phyloP scores from a whole-genome alignment of 1,139 yeast species.

The Candida gigantensis region DNA sequence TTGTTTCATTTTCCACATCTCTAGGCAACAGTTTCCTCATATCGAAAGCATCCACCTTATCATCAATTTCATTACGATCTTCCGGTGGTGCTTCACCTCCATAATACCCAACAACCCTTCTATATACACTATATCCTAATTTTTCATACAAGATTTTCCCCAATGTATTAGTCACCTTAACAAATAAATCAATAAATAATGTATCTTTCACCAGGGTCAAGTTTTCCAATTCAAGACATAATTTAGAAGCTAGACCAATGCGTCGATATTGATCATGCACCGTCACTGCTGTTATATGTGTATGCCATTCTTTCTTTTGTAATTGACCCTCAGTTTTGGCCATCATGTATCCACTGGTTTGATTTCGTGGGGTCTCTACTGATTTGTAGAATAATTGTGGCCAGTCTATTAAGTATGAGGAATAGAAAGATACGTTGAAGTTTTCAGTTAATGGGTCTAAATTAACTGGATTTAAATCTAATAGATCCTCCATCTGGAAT shows the following conservation, averaged over 20 bases:
- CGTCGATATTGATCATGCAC: slow-evolving; percentile 81
- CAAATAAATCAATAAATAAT: slow-evolving; percentile 86
- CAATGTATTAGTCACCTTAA: slow-evolving; percentile 75
- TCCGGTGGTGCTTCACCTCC: slow-evolving; percentile 48
- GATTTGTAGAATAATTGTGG: slow-evolving; percentile 87
- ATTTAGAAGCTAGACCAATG: slow-evolving; percentile 76
- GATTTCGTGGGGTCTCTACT: slow-evolving; percentile 35
- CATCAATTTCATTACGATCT: slow-evolving; percentile 49
- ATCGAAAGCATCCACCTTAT: slow-evolving; percentile 85
- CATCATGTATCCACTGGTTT: slow-evolving; percentile 79
- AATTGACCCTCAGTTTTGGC: slow-evolving; percentile 90
- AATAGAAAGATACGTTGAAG: slow-evolving; percentile 79
- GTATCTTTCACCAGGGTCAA: slow-evolving; percentile 67
- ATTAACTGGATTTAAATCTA: slow-evolving; percentile 71
- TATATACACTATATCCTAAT: slow-evolving; percentile 78
- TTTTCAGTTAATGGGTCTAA: slow-evolving; percentile 90
- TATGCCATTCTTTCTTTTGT: slow-evolving; percentile 80
- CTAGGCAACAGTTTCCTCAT: slow-evolving; percentile 69
- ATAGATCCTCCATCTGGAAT: slow-evolving; percentile 81
- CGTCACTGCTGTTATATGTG: slow-evolving; percentile 96
- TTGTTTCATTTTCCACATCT: slow-evolving; percentile 51
- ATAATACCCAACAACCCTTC: slow-evolving; percentile 92
- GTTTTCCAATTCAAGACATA: slow-evolving; percentile 72
- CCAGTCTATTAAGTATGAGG: slow-evolving; percentile 83
- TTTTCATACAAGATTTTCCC: slow-evolving; percentile 84